Evolutionary conservation across 805 yeast genomes (phyloP), one percentile per base, ranked within the genome.

Genomic region (Pichia pseudocactophila): DNA sequence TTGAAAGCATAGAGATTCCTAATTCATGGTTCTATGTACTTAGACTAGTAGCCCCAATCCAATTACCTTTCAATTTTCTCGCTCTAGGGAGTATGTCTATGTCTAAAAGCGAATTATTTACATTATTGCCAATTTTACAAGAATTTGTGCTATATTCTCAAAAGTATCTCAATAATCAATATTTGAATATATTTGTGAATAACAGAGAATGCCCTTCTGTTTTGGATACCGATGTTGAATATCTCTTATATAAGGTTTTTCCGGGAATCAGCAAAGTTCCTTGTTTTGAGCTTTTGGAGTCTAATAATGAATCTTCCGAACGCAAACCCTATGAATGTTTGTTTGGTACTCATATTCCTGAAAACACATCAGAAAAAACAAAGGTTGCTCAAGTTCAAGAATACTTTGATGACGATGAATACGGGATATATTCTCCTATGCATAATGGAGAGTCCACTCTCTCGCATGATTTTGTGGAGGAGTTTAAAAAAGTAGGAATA

Each of bases 1-100:
- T 42, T n/a, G 41, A 40, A 26, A 48, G 50, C 4, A 56, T 55
- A 28, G 65, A 62, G 33, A 61, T 58, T 33, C 71, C 84, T 6
- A 82, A 80, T 49, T 79, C 80, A 60, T 58, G 82, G 28, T 89
- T 88, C 2, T 76, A 83, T 59, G 66, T 83, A 10, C 58, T 83
- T 22, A 63, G 89, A 45, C 74, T 79, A 34, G 73, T 81, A 45
- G 80, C 85, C 16, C 65, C 80, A 0, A 65, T 71, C 35, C 71
- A 83, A 0, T 76, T 83, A 10, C 90, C 94, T 0, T 64, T 68
- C 13, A 51, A 56, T 12, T 77, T 78, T 47, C 59, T 72, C 33
- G 46, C 62, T 11, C 62, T 65, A 16, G 30, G 37, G 1, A 67
- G 62, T 42, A 69, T 71, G 0, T 37, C 32, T 0, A 35, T 69